phyloP scores from a whole-genome alignment of 805 yeast genomes.

The Priceomyces fermenticarens region DNA sequence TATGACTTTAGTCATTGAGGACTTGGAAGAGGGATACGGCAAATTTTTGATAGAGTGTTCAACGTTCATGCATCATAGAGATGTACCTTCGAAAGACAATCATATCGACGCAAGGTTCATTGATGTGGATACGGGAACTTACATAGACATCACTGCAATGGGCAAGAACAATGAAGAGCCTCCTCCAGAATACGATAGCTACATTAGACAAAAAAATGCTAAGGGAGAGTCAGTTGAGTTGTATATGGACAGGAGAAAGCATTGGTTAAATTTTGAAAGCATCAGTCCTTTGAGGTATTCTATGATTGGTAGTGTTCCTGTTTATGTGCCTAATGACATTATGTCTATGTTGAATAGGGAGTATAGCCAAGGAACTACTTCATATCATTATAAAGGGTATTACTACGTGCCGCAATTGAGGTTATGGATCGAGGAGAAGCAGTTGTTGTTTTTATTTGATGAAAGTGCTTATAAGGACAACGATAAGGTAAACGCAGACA shows the following conservation, averaged over 20 bases:
- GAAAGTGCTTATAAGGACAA: constrained; percentile 10
- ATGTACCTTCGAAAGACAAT: constrained; percentile 18
- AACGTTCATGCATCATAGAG: constrained; percentile 21
- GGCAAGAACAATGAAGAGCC: constrained; percentile 18
- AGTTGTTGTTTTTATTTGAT: constrained; percentile 12
- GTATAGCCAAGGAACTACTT: constrained; percentile 21
- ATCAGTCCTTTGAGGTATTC: constrained; percentile 53
- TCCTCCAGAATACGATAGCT: constrained; percentile 16
- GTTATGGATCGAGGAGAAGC: constrained; percentile 18
- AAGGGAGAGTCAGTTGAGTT: constrained; percentile 17
- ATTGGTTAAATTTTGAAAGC: constrained; percentile 29
- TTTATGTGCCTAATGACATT: constrained; percentile 26
- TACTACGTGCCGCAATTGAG: constrained; percentile 23
- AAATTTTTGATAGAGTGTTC: constrained; percentile 22
- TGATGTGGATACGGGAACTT: constrained; percentile 54
- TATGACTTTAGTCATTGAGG: constrained; percentile 25
- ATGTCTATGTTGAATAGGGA: constrained; percentile 25
- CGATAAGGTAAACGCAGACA: constrained; percentile 9
- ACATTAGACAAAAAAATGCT: constrained; percentile 16
- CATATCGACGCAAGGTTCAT: constrained; percentile 46
- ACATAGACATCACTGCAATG: constrained; percentile 52
- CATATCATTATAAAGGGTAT: constrained; percentile 16
- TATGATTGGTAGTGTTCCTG: constrained; percentile 51
- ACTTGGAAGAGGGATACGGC: constrained; percentile 19
- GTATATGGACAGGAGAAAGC: constrained; percentile 33